Base-by-base conservation (phyloP, 768 basidiomycete genomes). In the Boletus rubescentipes region DNA sequence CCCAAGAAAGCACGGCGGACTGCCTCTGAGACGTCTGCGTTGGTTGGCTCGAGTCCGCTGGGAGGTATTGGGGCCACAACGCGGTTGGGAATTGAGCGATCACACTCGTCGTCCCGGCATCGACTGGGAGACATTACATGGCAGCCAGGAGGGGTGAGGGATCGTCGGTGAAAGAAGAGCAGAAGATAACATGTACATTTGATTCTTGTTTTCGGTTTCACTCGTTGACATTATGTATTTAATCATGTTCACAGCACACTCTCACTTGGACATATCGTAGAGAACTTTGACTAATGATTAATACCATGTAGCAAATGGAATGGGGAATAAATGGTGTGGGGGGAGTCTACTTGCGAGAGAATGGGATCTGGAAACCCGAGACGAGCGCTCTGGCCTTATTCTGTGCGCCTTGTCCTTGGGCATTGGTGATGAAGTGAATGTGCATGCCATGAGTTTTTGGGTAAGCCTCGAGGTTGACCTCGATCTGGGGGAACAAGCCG, bases 401-500 rank as follows among this genome's bases (percentile, higher is more conserved):
- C 74, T 97, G 91, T 8, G 95, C 95, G 12, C 92, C 92, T n/a
- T 85, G 72, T 0, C 96, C 96, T 41, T 78, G 77, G 5, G 91
- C 89, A 66, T 89, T 93, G 20, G 96, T 98, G 53, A 94, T 79
- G 67, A 96, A 94, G 68, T 95, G 91, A 35, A 99, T 85, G 66
- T 98, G 91, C 83, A 99, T 91, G 18, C 96, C 96, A 64, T 87
- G 87, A 42, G 83, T 68, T 59, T 82, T 83, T 6, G 93, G 92
- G 68, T 98, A 99, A 29, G 89, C 73, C 65, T 98, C 95, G 39
- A 89, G 71, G 68, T 97, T 97, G 70, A 93, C 87, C 74, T 98
- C 96, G 52, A 98, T 89, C 73, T 96, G 91, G 1, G 96, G 96
- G 77, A 98, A 99, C 62, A 95, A 79, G 8, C 80, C 85, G 81